These are phyloP conservation scores for Escallonia rubra DNA, from an alignment of 129 eudicot species.

Conservation along the genomic window DNA sequence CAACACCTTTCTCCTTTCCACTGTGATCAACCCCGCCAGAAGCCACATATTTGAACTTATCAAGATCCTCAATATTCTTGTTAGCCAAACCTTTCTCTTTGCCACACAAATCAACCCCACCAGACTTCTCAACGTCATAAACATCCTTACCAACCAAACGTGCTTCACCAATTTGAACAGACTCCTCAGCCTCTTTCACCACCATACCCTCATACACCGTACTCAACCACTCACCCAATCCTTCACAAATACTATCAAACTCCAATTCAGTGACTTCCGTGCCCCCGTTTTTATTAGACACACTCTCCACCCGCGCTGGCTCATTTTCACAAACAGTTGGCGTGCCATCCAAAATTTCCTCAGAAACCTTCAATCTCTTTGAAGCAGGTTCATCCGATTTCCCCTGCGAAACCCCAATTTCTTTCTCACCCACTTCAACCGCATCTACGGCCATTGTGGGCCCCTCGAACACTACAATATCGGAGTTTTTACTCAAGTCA, in stretches of 20 bases:
- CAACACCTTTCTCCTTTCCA: background rate
- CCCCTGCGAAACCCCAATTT: background rate
- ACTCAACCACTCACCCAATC: background rate
- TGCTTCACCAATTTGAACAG: too few relatives aligned
- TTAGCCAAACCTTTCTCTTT: background rate
- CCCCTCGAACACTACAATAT: conserved; percentile 5
- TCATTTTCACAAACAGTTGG: background rate
- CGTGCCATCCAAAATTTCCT: background rate
- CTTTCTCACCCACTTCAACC: too few relatives aligned
- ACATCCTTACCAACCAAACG: too few relatives aligned
- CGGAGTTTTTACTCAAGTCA: conserved; percentile 2
- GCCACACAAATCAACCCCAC: background rate
- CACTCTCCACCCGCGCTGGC: too few relatives aligned
- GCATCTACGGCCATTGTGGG: background rate
- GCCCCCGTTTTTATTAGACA: too few relatives aligned
- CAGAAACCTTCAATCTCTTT: background rate
- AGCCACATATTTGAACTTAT: conserved; percentile 6
- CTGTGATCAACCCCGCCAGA: background rate
- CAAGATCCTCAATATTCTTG: conserved; percentile 11
- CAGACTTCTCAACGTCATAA: background rate
- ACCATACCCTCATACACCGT: background rate
- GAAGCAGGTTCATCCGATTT: background rate
- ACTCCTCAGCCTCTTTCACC: background rate
- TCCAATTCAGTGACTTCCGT: background rate
- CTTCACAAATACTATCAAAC: background rate